Percentiles rank a stretch among this genome's conserved stretches.
Conservation (phyloP, 1,284 basidiomycete species). For the Acaromyces ingoldii region DNA sequence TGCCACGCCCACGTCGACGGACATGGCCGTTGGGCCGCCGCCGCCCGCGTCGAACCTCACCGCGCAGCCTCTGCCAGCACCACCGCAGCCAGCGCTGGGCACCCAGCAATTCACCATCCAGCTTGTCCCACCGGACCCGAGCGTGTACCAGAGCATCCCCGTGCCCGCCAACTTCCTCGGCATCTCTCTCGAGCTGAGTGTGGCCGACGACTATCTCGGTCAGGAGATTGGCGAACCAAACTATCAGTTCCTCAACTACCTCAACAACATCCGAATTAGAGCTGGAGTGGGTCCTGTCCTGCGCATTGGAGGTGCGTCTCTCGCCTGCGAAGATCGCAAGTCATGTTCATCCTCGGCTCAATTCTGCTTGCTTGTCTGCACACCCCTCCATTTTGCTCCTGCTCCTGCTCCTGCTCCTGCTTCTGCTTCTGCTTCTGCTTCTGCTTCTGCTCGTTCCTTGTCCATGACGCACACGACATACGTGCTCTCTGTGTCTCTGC, state of each 20-base stretch:
- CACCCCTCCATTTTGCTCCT: no score
- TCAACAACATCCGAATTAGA: constrained; percentile 60
- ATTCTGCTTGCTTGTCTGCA: no score
- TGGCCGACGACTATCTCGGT: constrained; percentile 52
- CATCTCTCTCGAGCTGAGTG: constrained; percentile 69
- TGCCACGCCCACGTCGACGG: constrained; percentile 8
- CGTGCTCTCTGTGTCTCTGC: no score
- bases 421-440: no score
- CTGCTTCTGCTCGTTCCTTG: no score
- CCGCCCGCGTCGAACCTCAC: constrained; percentile 11
- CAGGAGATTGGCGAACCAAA: constrained; percentile 57
- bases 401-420: no score
- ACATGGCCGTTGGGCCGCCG: constrained; percentile 7
- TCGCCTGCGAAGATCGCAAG: no score
- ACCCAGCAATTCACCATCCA: not conserved
- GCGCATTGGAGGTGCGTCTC: constrained; percentile 62
- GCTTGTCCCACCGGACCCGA: not conserved
- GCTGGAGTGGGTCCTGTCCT: constrained; percentile 62
- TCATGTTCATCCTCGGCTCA: no score
- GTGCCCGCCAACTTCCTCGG: constrained; percentile 61
- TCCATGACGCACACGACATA: no score
- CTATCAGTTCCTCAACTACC: constrained; percentile 68
- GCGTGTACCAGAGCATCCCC: constrained; percentile 3
- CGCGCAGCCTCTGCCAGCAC: constrained; percentile 9
- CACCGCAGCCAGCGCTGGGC: constrained; percentile 9